Percentiles rank a stretch among this genome's conserved stretches.
phyloP scores from a whole-genome alignment of 1,284 basidiomycete species.

The Jaminaea rosea region DNA sequence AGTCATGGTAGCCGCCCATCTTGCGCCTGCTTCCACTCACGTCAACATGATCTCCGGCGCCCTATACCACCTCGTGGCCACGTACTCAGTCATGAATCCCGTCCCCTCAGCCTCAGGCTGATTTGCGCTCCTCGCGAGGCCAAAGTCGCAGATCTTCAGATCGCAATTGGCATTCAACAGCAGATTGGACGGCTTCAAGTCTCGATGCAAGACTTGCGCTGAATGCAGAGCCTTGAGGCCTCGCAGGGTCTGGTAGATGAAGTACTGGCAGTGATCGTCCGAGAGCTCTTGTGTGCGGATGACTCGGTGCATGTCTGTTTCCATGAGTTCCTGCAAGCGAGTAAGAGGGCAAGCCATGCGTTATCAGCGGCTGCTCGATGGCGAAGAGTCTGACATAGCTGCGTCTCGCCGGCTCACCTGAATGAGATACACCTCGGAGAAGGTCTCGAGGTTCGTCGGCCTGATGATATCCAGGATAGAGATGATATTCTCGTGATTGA shows the following conservation, averaged over 20 bases:
- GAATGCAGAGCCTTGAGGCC: conserved; percentile 46
- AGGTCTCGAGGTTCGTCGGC: conserved; percentile 61
- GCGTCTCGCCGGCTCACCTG: conserved; percentile 47
- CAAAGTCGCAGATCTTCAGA: conserved; percentile 47
- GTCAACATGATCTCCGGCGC: conserved; percentile 47
- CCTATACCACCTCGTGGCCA: conserved; percentile 46
- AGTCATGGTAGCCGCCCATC: not conserved
- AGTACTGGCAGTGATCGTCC: conserved; percentile 85
- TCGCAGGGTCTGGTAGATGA: conserved; percentile 65
- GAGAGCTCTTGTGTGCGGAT: conserved; percentile 46
- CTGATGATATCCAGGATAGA: conserved; percentile 36
- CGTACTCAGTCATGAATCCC: conserved; percentile 47
- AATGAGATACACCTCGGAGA: conserved; percentile 85
- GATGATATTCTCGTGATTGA: conserved; percentile 40
- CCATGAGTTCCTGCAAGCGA: conserved; percentile 41
- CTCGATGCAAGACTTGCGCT: conserved; percentile 43
- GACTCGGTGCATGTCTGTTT: conserved; percentile 45
- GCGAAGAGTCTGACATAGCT: not conserved
- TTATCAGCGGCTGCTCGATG: not conserved
- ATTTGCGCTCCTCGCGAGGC: conserved; percentile 41
- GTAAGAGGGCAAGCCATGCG: not conserved
- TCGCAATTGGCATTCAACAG: conserved; percentile 45
- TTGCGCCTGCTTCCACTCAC: conserved; percentile 5
- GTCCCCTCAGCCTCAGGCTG: conserved; percentile 42
- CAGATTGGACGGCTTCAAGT: conserved; percentile 42